phyloP scores from a whole-genome alignment of 202 grass and related monocot species.

The Panicum virgatum region DNA sequence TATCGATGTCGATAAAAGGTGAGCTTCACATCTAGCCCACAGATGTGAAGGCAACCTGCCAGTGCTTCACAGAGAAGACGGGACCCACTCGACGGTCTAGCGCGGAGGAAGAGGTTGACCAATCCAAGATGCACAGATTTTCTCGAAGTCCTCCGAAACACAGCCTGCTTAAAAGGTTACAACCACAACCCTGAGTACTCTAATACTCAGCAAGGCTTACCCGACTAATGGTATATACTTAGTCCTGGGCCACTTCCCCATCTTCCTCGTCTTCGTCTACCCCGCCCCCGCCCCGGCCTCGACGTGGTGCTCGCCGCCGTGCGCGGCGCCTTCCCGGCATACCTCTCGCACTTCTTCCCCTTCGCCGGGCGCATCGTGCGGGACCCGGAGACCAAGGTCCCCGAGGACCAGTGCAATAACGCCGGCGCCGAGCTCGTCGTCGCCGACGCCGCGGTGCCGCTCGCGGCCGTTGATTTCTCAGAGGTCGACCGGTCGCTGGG shows the following conservation, averaged over 20 bases:
- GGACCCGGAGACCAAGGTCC: constrained; percentile 40
- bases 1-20: too few relatives aligned
- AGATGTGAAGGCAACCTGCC: too few relatives aligned
- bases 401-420: constrained; percentile 52
- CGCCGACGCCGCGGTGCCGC: constrained; percentile 37
- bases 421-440: constrained; percentile 75
- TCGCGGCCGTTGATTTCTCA: constrained; percentile 37
- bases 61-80: too few relatives aligned
- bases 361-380: constrained; percentile 59
- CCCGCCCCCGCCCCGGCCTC: constrained; percentile 25
- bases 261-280: constrained; percentile 59
- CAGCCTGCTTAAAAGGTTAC: too few relatives aligned
- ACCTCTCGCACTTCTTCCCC: constrained; percentile 70
- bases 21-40: too few relatives aligned
- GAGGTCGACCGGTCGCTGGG: constrained; percentile 34
- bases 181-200: too few relatives aligned
- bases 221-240: too few relatives aligned
- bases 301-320: constrained; percentile 36
- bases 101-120: too few relatives aligned
- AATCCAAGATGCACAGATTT: too few relatives aligned
- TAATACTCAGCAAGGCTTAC: too few relatives aligned
- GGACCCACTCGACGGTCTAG: too few relatives aligned
- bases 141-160: too few relatives aligned
- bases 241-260: constrained; percentile 44
- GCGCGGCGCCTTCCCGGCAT: constrained; percentile 45